Evolutionary conservation across 345 rosid species (phyloP).

Genomic region (Odontarrhena argentea): DNA sequence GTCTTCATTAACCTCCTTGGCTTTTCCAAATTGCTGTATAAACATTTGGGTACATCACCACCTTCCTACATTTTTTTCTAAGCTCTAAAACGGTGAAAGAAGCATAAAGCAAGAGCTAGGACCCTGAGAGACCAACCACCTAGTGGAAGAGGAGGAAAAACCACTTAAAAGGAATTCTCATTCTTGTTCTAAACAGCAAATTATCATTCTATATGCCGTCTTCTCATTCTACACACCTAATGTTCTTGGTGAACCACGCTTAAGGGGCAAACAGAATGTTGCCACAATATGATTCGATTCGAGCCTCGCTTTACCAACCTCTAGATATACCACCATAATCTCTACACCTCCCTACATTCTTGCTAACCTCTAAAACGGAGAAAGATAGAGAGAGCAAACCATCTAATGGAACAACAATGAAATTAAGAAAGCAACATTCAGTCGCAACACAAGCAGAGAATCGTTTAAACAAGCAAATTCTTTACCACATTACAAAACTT

Average conservation of each 20-base stretch:
- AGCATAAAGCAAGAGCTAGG: constrained; percentile 6
- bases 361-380: neutral
- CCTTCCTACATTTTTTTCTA: neutral
- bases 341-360: neutral
- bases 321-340: constrained; percentile 10
- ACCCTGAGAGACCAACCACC: neutral
- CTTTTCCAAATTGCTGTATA: neutral
- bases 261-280: too few relatives aligned
- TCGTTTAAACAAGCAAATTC: constrained; percentile 28
- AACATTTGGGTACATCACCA: neutral
- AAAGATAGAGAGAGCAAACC: constrained; percentile 19
- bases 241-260: too few relatives aligned
- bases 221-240: too few relatives aligned
- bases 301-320: neutral
- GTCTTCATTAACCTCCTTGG: neutral
- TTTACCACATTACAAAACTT: constrained; percentile 34
- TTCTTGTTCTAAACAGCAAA: too few relatives aligned
- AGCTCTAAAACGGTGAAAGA: constrained; percentile 3
- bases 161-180: too few relatives aligned
- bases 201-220: too few relatives aligned
- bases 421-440: constrained; percentile 32
- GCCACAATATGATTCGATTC: too few relatives aligned
- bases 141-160: neutral
- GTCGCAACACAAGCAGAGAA: constrained; percentile 23
- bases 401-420: neutral